Base-by-base conservation (phyloP, 176 grass and related monocot species). In the Urochloa ruziziensis region DNA sequence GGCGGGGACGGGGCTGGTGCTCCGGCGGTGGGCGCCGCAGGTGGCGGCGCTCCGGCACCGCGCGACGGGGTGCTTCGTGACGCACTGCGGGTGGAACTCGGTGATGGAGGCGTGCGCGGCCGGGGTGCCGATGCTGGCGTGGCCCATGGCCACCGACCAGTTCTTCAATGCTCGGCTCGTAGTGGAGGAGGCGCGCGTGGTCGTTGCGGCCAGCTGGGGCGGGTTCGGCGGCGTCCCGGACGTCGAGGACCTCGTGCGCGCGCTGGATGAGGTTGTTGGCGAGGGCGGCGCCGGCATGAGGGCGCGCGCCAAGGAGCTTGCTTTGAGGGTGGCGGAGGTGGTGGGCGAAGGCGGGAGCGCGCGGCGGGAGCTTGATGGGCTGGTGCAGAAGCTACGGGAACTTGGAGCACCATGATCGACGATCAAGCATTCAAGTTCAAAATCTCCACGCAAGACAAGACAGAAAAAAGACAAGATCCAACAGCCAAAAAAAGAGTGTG, bases 11-110 rank as follows among this genome's bases (percentile, higher is more conserved):
- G 78, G 83, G 5, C 44, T 4, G 61, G 84, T 97, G 29, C 79
- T 97, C 56, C 57, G 67, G 25, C 78, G 88, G 60, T 94, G 91
- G 91, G 88, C 85, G 18, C 91, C 91, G 44, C 92, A 94, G 81
- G 74, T 94, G 74, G 83, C 86, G 1, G 90, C 83, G 43, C 87
- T 94, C 79, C 73, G 77, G 47, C 86, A 94, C 63, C 46, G 78
- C 0, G 85, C 91, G 2, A 84, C 91, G 35, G 90, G 88, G 6
- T 93, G 93, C 63, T 96, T 96, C 66, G 71, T 96, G 6, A 93
- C 90, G 3, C 90, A 96, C 63, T 91, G 74, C 6, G 90, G 83
- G 2, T 92, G 93, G 93, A 96, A 93, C 82, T 96, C 93, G 1
- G 86, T 78, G 52, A 24, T 80, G n/a, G 94, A 96, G 81, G 46